A percentile compares a stretch with the other conserved stretches of the same genome.
These are phyloP conservation scores for Eutrema salsugineum DNA, from an alignment of 441 rosid genomes.

Conservation along the genomic window DNA sequence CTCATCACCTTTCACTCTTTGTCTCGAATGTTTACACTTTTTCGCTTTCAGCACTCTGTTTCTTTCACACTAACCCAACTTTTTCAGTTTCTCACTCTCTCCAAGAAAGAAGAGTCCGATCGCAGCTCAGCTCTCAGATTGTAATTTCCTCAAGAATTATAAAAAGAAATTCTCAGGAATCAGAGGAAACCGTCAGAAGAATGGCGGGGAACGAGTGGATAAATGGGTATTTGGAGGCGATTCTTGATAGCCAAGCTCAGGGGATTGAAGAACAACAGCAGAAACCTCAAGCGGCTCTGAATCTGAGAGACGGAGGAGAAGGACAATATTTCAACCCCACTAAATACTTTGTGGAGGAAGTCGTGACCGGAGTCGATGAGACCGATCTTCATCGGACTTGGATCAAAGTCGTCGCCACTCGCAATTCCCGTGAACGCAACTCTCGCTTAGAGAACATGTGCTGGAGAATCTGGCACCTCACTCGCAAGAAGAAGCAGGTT, in stretches of 20 bases:
- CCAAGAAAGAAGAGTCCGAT: conserved; percentile 4
- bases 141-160: neutral
- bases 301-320: conserved; percentile 46
- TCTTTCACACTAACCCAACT: conserved; percentile 1
- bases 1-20: neutral
- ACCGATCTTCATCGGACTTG: conserved; percentile 88
- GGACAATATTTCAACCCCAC: conserved; percentile 78
- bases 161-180: too few species aligned
- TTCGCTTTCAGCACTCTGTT: neutral
- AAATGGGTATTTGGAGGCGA: conserved; percentile 93
- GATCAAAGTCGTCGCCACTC: conserved; percentile 96
- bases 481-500: conserved; percentile 99
- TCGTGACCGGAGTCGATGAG: conserved; percentile 90
- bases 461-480: conserved; percentile 99
- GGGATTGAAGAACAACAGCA: conserved; percentile 66
- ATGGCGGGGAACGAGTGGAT: conserved; percentile 99
- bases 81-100: neutral
- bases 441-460: conserved; percentile 98
- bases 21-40: neutral
- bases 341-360: conserved; percentile 92
- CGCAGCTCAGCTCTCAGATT: neutral
- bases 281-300: conserved; percentile 30
- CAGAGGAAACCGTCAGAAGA: neutral
- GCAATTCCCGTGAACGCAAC: conserved; percentile 90
- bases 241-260: conserved; percentile 66